Percentiles rank a stretch among this genome's conserved stretches.
Evolutionary conservation across 192 early-diverging fungal species (phyloP).

Genomic region (Backusella sp.): DNA sequence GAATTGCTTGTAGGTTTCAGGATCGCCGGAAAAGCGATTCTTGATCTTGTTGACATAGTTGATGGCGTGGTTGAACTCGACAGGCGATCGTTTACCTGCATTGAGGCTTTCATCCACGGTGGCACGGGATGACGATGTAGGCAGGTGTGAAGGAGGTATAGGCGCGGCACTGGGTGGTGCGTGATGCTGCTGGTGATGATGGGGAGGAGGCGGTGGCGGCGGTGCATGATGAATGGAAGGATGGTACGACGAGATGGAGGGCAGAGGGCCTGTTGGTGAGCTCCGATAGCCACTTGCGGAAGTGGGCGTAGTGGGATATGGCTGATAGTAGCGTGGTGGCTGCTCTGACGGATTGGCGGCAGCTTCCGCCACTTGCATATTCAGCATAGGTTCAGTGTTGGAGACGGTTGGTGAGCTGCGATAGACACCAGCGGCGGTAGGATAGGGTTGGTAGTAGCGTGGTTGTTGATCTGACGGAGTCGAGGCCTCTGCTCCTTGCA

Average conservation of each 20-base stretch:
- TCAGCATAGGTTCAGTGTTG: neutral
- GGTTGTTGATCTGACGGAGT: conserved; percentile 9
- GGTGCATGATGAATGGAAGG: neutral
- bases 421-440: neutral
- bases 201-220: neutral
- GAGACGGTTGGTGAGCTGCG: neutral
- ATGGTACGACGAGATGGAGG: neutral
- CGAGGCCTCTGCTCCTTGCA: neutral
- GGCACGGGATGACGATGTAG: neutral
- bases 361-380: too few species aligned
- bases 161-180: neutral
- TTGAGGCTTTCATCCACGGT: neutral
- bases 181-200: neutral
- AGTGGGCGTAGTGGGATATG: neutral
- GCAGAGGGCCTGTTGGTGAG: neutral
- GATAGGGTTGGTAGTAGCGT: neutral
- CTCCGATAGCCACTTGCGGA: neutral
- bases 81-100: conserved; percentile 57
- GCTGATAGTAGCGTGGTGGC: neutral
- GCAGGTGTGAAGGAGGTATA: neutral
- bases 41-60: conserved; percentile 99
- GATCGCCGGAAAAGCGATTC: conserved; percentile 88
- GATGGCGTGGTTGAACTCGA: conserved; percentile 98
- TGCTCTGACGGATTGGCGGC: neutral
- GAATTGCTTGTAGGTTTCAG: conserved; percentile 96